Base-by-base conservation (phyloP, 2,329 filamentous ascomycete genomes). In the Epicoccum nigrum region DNA sequence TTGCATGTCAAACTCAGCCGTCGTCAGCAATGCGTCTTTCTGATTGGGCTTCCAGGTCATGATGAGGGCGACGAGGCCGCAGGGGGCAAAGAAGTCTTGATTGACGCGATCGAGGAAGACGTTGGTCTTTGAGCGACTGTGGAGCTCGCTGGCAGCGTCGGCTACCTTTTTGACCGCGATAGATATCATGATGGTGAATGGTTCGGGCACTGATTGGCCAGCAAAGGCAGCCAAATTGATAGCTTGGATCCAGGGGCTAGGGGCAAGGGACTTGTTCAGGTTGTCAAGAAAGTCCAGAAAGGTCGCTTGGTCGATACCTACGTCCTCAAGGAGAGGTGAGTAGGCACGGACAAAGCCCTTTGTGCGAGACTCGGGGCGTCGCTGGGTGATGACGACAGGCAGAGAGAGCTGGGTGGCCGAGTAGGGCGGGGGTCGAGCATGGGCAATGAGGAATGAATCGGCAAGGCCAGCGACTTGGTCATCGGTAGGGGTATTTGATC, bases 21-120 rank as follows among this genome's bases (percentile, higher is more conserved):
- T 30, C 7, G 11, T 30, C 1, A n/a, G 11, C 11, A 30, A 11
- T 4, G 9, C 12, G 16, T 13, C n/a, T 11, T 28, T 45, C 6
- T 2, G 20, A 3, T 76, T 71, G 9, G 78, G 41, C 35, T 78
- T 78, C 72, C 75, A 84, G 1, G 79, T 81, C 72, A 85, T 78
- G 33, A 86, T 73, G 7, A 82, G 67, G 46, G 76, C 79, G 64
- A 78, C 81, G 0, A 86, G 72, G 0, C 83, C 83, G 1, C 76
- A 77, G 0, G 83, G 83, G 23, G 74, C 75, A 64, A 86, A 86
- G 54, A 83, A 79, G 2, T 79, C 72, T 8, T 78, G 72, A 58
- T 86, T 86, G 55, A 83, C 74, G 20, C 71, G 68, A 54, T 84
- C 77, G 13, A 86, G 74, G 58, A 83, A 86, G 0, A 63, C 69